A percentile compares a stretch with the other conserved stretches of the same genome.
Evolutionary conservation across 352 stramenopile genomes (phyloP).

Genomic region (Pythium utonaiense): DNA sequence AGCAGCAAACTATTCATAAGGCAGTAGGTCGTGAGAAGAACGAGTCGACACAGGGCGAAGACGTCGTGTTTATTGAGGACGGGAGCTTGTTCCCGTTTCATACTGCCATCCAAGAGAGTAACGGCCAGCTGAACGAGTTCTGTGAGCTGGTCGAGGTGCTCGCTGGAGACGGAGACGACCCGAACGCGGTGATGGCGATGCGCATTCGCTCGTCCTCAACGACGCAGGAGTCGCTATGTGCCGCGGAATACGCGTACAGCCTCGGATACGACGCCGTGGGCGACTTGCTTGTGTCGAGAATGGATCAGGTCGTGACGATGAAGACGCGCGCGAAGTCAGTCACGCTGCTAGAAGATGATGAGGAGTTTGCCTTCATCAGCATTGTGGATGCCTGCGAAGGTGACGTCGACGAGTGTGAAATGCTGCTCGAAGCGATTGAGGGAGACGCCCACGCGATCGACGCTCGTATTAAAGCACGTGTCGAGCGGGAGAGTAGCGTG

Average conservation of each 20-base stretch:
- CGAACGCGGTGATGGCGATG: slow-evolving; percentile 4
- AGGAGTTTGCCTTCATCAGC: slow-evolving; percentile 3
- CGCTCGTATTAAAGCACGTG: slow-evolving; percentile 7
- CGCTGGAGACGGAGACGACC: neutral
- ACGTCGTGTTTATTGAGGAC: neutral
- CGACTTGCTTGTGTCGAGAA: neutral
- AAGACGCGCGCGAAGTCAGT: neutral
- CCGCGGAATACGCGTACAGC: slow-evolving; percentile 12
- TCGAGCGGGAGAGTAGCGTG: neutral
- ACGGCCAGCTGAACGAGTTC: slow-evolving; percentile 4
- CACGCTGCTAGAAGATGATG: neutral
- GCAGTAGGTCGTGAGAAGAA: neutral
- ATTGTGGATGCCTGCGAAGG: slow-evolving; percentile 3
- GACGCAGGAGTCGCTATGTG: neutral
- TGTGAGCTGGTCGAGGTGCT: slow-evolving; percentile 5
- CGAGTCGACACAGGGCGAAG: neutral
- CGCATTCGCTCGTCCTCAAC: slow-evolving; percentile 1
- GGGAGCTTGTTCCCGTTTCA: slow-evolving; percentile 16
- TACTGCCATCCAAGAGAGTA: slow-evolving; percentile 10
- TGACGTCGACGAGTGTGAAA: slow-evolving; percentile 7
- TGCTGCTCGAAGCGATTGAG: slow-evolving; percentile 5
- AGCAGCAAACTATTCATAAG: neutral
- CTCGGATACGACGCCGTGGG: slow-evolving; percentile 3
- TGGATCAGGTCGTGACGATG: neutral
- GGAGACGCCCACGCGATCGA: slow-evolving; percentile 17